Evolutionary conservation across 768 basidiomycete genomes (phyloP).

Genomic region (Calvatia gigantea): DNA sequence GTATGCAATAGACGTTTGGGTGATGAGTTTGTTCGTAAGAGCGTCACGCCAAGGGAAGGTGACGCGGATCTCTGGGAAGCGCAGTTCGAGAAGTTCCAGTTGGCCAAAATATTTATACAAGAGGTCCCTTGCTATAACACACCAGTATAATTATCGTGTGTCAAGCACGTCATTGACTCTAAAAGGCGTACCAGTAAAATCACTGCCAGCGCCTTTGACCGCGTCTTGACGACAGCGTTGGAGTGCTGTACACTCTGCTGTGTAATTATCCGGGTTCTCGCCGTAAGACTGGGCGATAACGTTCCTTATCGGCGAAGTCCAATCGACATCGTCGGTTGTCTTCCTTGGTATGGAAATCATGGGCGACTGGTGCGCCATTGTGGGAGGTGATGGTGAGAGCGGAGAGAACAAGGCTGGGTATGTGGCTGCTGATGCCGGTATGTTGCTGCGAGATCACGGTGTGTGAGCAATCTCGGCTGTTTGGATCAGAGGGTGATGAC

Average conservation of each 20-base stretch:
- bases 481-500: slow-evolving; percentile 15
- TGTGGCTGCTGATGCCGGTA: slow-evolving; percentile 7
- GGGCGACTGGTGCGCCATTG: slow-evolving; percentile 78
- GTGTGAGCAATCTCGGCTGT: slow-evolving; percentile 12
- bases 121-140: slow-evolving; percentile 70
- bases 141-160: not conserved
- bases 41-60: slow-evolving; percentile 97
- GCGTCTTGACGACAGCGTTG: slow-evolving; percentile 95
- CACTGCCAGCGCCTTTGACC: slow-evolving; percentile 93
- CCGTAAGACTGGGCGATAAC: slow-evolving; percentile 91
- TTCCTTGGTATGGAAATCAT: slow-evolving; percentile 93
- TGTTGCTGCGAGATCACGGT: not conserved
- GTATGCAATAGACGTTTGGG: slow-evolving; percentile 94
- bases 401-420: not conserved
- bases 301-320: slow-evolving; percentile 82
- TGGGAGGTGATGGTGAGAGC: slow-evolving; percentile 11
- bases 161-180: not conserved
- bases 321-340: slow-evolving; percentile 95
- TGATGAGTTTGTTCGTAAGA: slow-evolving; percentile 90
- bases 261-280: slow-evolving; percentile 87
- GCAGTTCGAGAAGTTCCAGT: slow-evolving; percentile 92
- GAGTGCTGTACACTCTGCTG: slow-evolving; percentile 77
- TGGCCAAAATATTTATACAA: slow-evolving; percentile 99
- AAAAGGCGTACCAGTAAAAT: slow-evolving; percentile 71
- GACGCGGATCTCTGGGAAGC: slow-evolving; percentile 95